Evolutionary conservation across 1,284 basidiomycete genomes (phyloP), one percentile per base, ranked within the genome.

Genomic region (Marasmius tenuissimus): DNA sequence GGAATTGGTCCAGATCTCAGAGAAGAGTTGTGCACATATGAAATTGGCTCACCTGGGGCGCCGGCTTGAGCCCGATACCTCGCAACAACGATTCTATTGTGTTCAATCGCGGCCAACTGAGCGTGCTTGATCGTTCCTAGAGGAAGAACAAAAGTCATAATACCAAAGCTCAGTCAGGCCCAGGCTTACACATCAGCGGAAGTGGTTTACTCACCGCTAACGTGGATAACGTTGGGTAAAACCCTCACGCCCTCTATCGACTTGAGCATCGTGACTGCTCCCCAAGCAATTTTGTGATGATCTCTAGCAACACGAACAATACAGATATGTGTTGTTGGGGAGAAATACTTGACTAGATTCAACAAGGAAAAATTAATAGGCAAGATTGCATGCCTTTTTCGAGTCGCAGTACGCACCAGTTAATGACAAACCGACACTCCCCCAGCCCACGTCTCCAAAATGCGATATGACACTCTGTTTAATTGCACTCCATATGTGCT

Each of bases 381-480:
- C n/a, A 12, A 27, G 20, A 20, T 38, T 9, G 20, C 4, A 45
- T 6, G 8, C 18, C 34, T 45, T 55, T n/a, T n/a, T n/a, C n/a
- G 11, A 54, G 34, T 20, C 14, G 20, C 37, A 34, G 39, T 4
- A 63, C 77, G 72, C 58, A 90, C 91, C 86, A 22, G 79, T 86
- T 58, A 93, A 72, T 1, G 88, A 89, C 14, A 84, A 71, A 0
- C 83, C 88, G 3, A 93, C 85, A 8, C 87, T 83, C 22, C 91
- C 92, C 91, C 92, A 93, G 6, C 91, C 92, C 0, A 82, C 78
- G 69, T 93, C 90, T 3, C 92, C 92, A 68, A 93, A 93, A 67
- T 92, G 86, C 16, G 73, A 70, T 58, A 92, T 69, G n/a, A 92
- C 76, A 68, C 86, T 89, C 69, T 91, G 85, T 67, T 85, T 86